Evolutionary conservation across 2,329 filamentous ascomycete genomes (phyloP).

Genomic region (Juglanconis sp.): DNA sequence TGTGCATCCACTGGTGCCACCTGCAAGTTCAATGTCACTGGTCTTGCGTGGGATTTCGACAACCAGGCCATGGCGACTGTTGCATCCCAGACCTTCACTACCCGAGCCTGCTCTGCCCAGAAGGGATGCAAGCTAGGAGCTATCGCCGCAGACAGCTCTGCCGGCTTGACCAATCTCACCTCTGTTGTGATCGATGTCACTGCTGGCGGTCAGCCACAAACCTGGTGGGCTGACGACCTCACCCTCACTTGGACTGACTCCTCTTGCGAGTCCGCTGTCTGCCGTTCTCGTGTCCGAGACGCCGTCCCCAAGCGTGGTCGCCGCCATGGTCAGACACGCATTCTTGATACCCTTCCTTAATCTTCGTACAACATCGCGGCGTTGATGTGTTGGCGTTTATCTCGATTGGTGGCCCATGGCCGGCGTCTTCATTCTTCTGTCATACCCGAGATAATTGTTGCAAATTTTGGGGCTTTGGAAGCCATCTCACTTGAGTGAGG

Average conservation of each 20-base stretch:
- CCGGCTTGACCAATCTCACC: slow-evolving; percentile 30
- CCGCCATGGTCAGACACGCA: slow-evolving; percentile 2
- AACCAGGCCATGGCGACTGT: slow-evolving; percentile 22
- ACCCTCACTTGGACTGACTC: slow-evolving; percentile 41
- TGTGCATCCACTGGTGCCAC: slow-evolving; percentile 32
- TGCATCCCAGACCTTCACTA: slow-evolving; percentile 21
- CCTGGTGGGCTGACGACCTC: slow-evolving; percentile 47
- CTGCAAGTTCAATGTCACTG: slow-evolving; percentile 37
- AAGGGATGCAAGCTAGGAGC: slow-evolving; percentile 29
- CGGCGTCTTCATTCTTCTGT: slow-evolving; percentile 6
- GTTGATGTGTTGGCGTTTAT: not conserved
- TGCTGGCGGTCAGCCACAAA: slow-evolving; percentile 32
- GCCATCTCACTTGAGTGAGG: slow-evolving; percentile 15
- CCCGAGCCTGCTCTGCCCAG: slow-evolving; percentile 28
- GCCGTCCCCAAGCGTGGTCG: slow-evolving; percentile 21
- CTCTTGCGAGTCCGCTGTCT: slow-evolving; percentile 34
- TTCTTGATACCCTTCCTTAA: slow-evolving; percentile 2
- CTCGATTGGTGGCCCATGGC: not conserved
- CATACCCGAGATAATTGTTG: slow-evolving; percentile 12
- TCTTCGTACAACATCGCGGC: not conserved
- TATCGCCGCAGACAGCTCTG: slow-evolving; percentile 22
- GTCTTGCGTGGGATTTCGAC: slow-evolving; percentile 26
- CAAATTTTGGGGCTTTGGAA: slow-evolving; percentile 16
- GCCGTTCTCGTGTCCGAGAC: slow-evolving; percentile 33
- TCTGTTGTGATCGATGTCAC: slow-evolving; percentile 38